Evolutionary conservation across 225 moss, liverwort and hornwort genomes (phyloP).

Genomic region (Antitrichia curtipendula): DNA sequence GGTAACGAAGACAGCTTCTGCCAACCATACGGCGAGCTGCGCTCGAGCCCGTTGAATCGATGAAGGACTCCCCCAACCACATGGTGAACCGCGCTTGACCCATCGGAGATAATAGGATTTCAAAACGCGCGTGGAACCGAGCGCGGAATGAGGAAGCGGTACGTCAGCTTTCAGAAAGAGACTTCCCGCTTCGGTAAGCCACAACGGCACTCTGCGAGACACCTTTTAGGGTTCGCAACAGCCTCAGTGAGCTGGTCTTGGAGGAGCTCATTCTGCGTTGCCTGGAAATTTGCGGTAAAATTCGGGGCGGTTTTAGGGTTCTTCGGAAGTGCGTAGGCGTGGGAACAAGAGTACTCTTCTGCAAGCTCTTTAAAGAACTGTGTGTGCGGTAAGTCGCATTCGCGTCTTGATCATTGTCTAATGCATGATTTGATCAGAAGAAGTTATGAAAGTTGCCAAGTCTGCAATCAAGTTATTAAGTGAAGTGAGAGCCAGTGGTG

Average conservation of each 20-base stretch:
- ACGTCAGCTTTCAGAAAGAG: background rate
- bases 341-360: background rate
- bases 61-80: background rate
- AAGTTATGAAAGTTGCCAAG: background rate
- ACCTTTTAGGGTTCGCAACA: conserved; percentile 6
- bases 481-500: background rate
- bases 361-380: background rate
- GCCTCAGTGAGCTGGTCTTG: background rate
- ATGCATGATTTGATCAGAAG: background rate
- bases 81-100: background rate
- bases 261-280: background rate
- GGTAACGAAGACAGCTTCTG: background rate
- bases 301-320: background rate
- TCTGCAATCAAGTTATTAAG: background rate
- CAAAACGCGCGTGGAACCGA: background rate
- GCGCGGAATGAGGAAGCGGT: background rate
- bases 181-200: background rate
- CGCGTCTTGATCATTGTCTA: background rate
- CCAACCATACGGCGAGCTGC: background rate
- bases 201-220: background rate
- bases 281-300: background rate
- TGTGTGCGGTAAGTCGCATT: background rate
- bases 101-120: background rate
- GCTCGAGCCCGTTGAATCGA: background rate
- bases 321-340: background rate